These are phyloP conservation scores for Xylaria sp. DNA, from an alignment of 2,329 filamentous ascomycete genomes.

Conservation along the genomic window DNA sequence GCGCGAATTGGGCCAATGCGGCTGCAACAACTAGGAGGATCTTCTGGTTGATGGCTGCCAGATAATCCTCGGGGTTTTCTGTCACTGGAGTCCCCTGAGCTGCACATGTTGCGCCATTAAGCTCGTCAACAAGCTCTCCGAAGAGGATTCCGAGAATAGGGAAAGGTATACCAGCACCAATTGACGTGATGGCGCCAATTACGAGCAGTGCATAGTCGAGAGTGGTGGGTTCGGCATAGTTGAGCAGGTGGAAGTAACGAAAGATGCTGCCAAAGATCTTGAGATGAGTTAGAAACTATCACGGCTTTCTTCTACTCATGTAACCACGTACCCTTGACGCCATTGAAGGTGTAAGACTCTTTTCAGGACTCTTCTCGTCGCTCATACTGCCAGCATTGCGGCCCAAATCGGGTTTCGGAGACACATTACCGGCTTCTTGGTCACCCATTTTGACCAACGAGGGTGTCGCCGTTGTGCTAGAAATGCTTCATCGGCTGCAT, in stretches of 20 bases:
- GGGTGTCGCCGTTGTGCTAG: constrained; percentile 5
- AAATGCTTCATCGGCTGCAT: constrained; percentile 13
- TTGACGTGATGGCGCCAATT: constrained; percentile 57
- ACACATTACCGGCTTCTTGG: constrained; percentile 27
- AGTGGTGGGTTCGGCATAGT: constrained; percentile 58
- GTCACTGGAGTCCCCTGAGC: constrained; percentile 33
- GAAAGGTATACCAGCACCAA: constrained; percentile 70
- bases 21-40: constrained; percentile 69
- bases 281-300: constrained; percentile 11
- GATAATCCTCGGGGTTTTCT: constrained; percentile 47
- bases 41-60: constrained; percentile 59
- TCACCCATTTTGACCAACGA: constrained; percentile 35
- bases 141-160: constrained; percentile 73
- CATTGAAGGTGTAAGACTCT: constrained; percentile 18
- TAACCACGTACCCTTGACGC: constrained; percentile 33
- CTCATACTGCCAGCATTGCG: constrained; percentile 22
- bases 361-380: constrained; percentile 3
- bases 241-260: constrained; percentile 58
- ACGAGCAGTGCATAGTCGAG: constrained; percentile 57
- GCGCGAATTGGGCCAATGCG: constrained; percentile 66
- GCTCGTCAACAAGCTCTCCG: constrained; percentile 70
- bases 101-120: constrained; percentile 68
- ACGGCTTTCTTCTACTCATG: background rate
- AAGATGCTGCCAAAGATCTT: constrained; percentile 46
- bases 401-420: constrained; percentile 27